phyloP scores from a whole-genome alignment of 805 yeast genomes.

The Zygotorulaspora danielsina region DNA sequence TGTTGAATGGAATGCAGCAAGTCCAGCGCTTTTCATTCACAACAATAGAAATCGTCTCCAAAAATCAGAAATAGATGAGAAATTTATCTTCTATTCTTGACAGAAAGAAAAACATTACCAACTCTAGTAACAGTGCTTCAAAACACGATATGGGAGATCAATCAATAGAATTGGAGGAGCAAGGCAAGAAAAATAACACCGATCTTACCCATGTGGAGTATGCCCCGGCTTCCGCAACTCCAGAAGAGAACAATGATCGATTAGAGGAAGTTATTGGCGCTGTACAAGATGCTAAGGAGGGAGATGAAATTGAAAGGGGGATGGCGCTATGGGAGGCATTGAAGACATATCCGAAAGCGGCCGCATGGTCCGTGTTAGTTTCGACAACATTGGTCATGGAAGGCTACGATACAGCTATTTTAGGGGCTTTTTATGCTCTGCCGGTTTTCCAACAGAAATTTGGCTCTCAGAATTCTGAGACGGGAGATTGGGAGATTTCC shows the following conservation, averaged over 20 bases:
- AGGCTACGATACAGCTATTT: conserved; percentile 44
- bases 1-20: too few species aligned
- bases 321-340: conserved; percentile 36
- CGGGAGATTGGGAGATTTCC: conserved; percentile 34
- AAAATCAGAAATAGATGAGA: too few species aligned
- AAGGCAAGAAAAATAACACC: neutral
- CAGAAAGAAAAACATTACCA: too few species aligned
- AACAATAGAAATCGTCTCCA: too few species aligned
- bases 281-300: conserved; percentile 17
- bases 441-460: conserved; percentile 43
- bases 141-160: too few species aligned
- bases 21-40: too few species aligned
- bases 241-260: neutral
- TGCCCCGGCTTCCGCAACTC: neutral
- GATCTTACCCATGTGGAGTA: neutral
- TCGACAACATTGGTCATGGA: conserved; percentile 46
- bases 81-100: too few species aligned
- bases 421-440: conserved; percentile 43
- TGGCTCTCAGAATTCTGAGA: conserved; percentile 34
- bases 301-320: conserved; percentile 25
- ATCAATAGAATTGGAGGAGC: too few species aligned
- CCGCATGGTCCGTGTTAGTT: conserved; percentile 44
- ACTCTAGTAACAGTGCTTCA: too few species aligned
- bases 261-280: conserved; percentile 3
- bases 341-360: conserved; percentile 43